These are phyloP conservation scores for Boletus rubescentipes DNA, from an alignment of 768 basidiomycete species.

Conservation along the genomic window DNA sequence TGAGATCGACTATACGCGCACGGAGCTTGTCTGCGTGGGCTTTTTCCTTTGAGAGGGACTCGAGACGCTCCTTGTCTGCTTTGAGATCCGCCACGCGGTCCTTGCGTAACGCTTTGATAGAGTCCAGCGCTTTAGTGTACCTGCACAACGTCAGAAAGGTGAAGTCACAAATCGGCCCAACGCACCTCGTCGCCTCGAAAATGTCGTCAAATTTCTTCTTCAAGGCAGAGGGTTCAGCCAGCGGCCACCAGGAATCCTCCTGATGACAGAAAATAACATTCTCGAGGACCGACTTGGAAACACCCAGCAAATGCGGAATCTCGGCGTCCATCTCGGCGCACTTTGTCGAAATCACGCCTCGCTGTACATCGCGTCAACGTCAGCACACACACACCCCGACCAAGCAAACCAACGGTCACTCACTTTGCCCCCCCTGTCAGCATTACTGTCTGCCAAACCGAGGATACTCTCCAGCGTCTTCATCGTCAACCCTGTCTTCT, in stretches of 20 bases:
- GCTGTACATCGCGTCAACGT: conserved; percentile 43
- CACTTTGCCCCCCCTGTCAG: conserved; percentile 77
- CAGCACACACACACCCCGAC: not conserved
- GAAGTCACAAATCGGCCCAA: not conserved
- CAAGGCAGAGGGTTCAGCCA: conserved; percentile 83
- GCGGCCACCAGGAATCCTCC: conserved; percentile 98
- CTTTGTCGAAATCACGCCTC: conserved; percentile 91
- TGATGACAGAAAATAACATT: conserved; percentile 99
- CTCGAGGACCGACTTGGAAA: conserved; percentile 96
- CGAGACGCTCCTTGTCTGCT: conserved; percentile 84
- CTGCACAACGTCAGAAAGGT: conserved; percentile 40
- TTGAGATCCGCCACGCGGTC: conserved; percentile 90
- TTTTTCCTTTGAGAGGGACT: conserved; percentile 78
- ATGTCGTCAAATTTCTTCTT: conserved; percentile 99
- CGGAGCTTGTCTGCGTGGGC: conserved; percentile 82
- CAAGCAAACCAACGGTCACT: not conserved
- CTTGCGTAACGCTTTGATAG: conserved; percentile 87
- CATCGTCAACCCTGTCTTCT: conserved; percentile 94
- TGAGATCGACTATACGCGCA: conserved; percentile 60
- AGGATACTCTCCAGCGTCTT: conserved; percentile 96
- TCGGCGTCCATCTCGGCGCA: conserved; percentile 96
- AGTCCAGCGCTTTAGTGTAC: conserved; percentile 95
- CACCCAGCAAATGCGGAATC: conserved; percentile 90
- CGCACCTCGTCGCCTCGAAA: conserved; percentile 93
- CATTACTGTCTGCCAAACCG: conserved; percentile 63